A percentile compares a stretch with the other conserved stretches of the same genome.
phyloP scores from a whole-genome alignment of 73 alveolate species.

The Symbiodinium natans region DNA sequence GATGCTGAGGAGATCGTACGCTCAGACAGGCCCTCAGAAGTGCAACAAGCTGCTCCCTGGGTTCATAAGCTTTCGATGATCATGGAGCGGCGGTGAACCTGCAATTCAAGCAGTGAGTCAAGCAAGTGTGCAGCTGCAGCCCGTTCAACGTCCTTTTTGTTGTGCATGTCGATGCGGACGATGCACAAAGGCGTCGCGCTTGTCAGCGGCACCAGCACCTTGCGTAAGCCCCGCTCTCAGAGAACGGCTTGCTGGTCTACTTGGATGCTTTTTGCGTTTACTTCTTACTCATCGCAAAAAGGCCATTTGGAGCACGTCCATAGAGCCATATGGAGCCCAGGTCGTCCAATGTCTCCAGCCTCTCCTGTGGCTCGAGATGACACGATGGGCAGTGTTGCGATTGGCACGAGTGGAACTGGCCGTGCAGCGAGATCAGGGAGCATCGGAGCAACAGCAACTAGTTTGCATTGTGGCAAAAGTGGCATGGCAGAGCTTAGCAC shows the following conservation, averaged over 20 bases:
- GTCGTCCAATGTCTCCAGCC: background rate
- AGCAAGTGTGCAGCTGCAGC: too few relatives aligned
- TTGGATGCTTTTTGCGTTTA: too few relatives aligned
- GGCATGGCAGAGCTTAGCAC: too few relatives aligned
- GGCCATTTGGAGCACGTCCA: too few relatives aligned
- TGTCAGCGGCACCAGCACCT: slow-evolving; percentile 9
- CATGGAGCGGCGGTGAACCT: too few relatives aligned
- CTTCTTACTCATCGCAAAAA: too few relatives aligned
- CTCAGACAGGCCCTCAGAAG: too few relatives aligned
- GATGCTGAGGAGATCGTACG: slow-evolving; percentile 8
- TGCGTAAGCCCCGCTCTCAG: background rate
- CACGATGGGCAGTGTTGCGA: background rate
- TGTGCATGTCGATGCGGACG: too few relatives aligned
- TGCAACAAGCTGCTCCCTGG: too few relatives aligned
- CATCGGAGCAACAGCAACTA: slow-evolving; percentile 5
- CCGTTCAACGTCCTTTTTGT: too few relatives aligned
- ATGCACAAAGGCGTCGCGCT: background rate
- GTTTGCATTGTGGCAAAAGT: background rate
- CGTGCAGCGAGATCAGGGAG: background rate
- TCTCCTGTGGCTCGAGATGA: background rate
- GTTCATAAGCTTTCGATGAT: too few relatives aligned
- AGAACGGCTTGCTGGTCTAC: background rate
- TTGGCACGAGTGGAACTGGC: background rate
- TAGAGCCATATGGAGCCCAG: background rate
- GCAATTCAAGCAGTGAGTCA: too few relatives aligned